Evolutionary conservation across 2,329 filamentous ascomycete species (phyloP).

Genomic region (Aplosporella prunicola): DNA sequence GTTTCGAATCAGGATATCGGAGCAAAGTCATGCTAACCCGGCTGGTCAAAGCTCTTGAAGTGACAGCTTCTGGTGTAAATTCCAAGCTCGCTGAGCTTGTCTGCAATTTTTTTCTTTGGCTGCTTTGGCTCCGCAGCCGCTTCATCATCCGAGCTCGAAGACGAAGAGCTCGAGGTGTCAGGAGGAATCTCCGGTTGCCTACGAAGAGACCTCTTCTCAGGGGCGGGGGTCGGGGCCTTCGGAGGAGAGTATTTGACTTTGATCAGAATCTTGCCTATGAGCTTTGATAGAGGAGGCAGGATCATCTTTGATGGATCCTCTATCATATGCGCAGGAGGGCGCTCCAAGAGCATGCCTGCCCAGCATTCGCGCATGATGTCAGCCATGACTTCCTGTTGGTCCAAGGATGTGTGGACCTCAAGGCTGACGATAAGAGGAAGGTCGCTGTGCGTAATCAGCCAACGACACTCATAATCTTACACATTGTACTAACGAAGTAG

Average conservation of each 20-base stretch:
- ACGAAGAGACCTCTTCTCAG: constrained; percentile 21
- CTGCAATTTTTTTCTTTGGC: constrained; percentile 51
- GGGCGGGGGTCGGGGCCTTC: no score
- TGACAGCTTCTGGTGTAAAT: constrained; percentile 82
- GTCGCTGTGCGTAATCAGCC: constrained; percentile 27
- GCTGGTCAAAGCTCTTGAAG: constrained; percentile 62
- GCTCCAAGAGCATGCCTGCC: constrained; percentile 62
- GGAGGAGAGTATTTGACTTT: constrained; percentile 41
- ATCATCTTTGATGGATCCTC: constrained; percentile 30
- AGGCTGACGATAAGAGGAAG: constrained; percentile 85
- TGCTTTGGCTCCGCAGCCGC: constrained; percentile 28
- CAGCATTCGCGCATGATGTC: constrained; percentile 88
- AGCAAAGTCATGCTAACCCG: constrained; percentile 45
- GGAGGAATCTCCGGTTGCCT: constrained; percentile 8
- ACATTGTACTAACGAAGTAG: constrained; percentile 38
- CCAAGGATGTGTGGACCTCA: constrained; percentile 73
- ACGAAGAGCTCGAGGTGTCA: constrained; percentile 13
- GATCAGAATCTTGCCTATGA: constrained; percentile 65
- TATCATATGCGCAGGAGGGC: constrained; percentile 44
- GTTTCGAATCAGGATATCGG: constrained; percentile 1
- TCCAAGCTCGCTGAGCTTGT: constrained; percentile 62
- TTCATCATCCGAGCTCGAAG: constrained; percentile 33
- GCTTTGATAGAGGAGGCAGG: constrained; percentile 52
- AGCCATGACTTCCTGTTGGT: constrained; percentile 88
- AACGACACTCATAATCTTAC: not conserved